A percentile compares a stretch with the other conserved stretches of the same genome.
phyloP scores from a whole-genome alignment of 2,329 filamentous ascomycete species.

The Colletotrichum spaethianum region DNA sequence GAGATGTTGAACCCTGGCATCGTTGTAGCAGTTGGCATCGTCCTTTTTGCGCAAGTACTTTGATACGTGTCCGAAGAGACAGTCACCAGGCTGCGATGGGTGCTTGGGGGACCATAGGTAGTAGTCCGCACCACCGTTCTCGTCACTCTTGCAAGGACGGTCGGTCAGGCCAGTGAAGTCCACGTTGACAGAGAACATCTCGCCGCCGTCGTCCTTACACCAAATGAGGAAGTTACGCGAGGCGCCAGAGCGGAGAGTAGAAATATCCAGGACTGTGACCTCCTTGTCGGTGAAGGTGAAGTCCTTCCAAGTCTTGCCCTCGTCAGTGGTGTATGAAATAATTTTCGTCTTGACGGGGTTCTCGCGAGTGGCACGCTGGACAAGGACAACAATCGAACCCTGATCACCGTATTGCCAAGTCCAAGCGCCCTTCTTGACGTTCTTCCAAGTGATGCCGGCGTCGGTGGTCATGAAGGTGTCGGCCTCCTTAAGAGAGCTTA shows the following conservation, averaged over 20 bases:
- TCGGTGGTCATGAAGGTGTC: slow-evolving; percentile 94
- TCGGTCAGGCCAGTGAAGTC: slow-evolving; percentile 89
- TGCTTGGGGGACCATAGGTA: slow-evolving; percentile 90
- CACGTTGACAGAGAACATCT: slow-evolving; percentile 82
- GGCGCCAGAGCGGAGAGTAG: slow-evolving; percentile 89
- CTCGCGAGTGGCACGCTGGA: slow-evolving; percentile 78
- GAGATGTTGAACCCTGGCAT: slow-evolving; percentile 77
- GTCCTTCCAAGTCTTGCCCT: slow-evolving; percentile 84
- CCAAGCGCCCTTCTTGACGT: slow-evolving; percentile 88
- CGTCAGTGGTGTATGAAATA: slow-evolving; percentile 84
- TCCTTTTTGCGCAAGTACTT: slow-evolving; percentile 92
- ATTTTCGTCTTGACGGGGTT: slow-evolving; percentile 77
- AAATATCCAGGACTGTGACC: slow-evolving; percentile 83
- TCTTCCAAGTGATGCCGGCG: slow-evolving; percentile 90
- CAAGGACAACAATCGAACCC: slow-evolving; percentile 91
- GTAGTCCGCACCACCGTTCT: slow-evolving; percentile 72
- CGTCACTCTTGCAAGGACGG: slow-evolving; percentile 79
- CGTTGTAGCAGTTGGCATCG: slow-evolving; percentile 86
- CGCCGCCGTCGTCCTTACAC: slow-evolving; percentile 72
- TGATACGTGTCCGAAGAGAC: slow-evolving; percentile 92
- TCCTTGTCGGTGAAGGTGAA: slow-evolving; percentile 81
- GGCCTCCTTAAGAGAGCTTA: slow-evolving; percentile 78
- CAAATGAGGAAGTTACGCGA: slow-evolving; percentile 94
- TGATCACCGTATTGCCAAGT: slow-evolving; percentile 97
- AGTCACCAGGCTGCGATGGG: slow-evolving; percentile 82